Evolutionary conservation across 2,329 filamentous ascomycete species (phyloP), one percentile per base, ranked within the genome.

Genomic region (Aureobasidium sp.): DNA sequence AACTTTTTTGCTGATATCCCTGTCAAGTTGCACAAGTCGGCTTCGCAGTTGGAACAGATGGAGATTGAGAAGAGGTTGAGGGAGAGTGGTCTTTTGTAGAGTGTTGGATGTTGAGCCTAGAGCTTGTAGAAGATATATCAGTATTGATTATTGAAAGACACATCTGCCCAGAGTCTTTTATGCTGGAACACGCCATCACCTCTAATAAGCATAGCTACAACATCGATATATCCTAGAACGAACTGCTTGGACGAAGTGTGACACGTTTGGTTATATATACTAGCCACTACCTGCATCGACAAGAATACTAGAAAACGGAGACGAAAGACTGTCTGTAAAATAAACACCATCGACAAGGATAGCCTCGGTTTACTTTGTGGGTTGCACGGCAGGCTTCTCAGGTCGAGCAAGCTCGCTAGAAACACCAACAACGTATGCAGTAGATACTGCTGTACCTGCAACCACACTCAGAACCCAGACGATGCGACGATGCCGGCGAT

Each of bases 361-460:
- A 36, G 17, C 31, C 12, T 52, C 12, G 49, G 20, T 47, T 57
- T 20, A 57, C 31, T n/a, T 31, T 12, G 53, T 3, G 9, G 53
- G 22, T 36, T 42, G n/a, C 41, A 37, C 20, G 17, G 14, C n/a
- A 34, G 25, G 20, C 42, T 48, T 59, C 3, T 48, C 55, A 29
- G 55, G 29, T 31, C 42, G 42, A n/a, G 64, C 61, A 42, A 55
- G 53, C 66, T 88, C 85, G 1, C 76, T 76, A n/a, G 84, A 74
- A 15, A 85, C 79, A 9, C 85, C 84, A 22, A 84, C 73, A 1
- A 79, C 80, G 67, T 87, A 89, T 1, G 80, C 80, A 2, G 81
- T 73, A n/a, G 25, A 48, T 1, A 80, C 84, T 0, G 78, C 82
- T 1, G 84, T 74, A 72, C 80, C 84, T 0, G 76, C 77, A 1